Percentiles rank a stretch among this genome's conserved stretches.
Evolutionary conservation across 805 yeast genomes (phyloP).

Genomic region (Starmerella apicola): DNA sequence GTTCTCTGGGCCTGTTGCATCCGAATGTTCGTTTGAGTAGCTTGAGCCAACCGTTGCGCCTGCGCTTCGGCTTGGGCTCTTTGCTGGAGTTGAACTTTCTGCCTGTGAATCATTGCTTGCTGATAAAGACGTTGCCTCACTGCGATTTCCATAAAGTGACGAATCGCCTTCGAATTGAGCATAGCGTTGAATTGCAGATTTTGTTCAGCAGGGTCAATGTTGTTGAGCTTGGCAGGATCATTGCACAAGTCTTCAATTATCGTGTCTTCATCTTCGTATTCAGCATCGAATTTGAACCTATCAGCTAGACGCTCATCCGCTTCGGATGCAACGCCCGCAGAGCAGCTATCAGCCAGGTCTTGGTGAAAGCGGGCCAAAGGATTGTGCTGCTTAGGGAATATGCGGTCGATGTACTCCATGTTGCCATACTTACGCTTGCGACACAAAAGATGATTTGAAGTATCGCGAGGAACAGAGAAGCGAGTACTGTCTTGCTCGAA

Average conservation of each 20-base stretch:
- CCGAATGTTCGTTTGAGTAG: constrained; percentile 12
- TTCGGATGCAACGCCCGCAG: constrained; percentile 1
- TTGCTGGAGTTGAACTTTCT: constrained; percentile 29
- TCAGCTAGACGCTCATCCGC: constrained; percentile 36
- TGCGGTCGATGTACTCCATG: constrained; percentile 10
- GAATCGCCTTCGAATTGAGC: constrained; percentile 79
- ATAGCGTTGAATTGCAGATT: constrained; percentile 83
- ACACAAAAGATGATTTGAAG: constrained; percentile 1
- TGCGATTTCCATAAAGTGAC: constrained; percentile 61
- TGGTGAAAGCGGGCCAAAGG: constrained; percentile 6
- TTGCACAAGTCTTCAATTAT: constrained; percentile 27
- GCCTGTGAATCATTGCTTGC: constrained; percentile 24
- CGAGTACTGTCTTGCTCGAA: constrained; percentile 10
- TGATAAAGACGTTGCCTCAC: constrained; percentile 53
- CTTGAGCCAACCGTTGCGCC: constrained; percentile 24
- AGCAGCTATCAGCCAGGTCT: constrained; percentile 22
- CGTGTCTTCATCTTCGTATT: constrained; percentile 26
- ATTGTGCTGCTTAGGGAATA: constrained; percentile 1
- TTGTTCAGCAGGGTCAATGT: constrained; percentile 76
- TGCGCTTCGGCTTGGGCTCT: constrained; percentile 26
- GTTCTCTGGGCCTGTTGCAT: constrained; percentile 13
- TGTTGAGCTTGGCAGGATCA: constrained; percentile 75
- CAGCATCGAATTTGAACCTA: constrained; percentile 58
- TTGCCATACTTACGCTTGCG: constrained; percentile 7
- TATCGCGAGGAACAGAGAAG: constrained; percentile 8